phyloP scores from a whole-genome alignment of 805 yeast species.

The Tetrapisispora fleetii region DNA sequence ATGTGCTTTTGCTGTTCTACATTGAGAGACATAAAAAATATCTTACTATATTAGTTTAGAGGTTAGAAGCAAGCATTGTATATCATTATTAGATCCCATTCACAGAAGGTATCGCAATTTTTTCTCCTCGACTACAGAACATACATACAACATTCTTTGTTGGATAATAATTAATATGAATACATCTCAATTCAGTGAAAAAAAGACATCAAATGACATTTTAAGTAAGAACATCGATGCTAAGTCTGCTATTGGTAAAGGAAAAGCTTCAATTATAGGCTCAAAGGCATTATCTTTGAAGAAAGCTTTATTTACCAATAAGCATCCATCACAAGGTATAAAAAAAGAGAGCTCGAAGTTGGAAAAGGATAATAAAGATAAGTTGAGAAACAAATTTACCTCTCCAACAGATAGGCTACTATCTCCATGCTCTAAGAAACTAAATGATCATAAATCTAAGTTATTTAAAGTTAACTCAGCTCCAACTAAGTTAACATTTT shows the following conservation, averaged over 20 bases:
- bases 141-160: no score
- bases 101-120: no score
- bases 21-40: no score
- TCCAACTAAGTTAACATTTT: conserved; percentile 17
- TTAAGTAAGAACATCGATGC: not conserved
- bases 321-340: conserved; percentile 1
- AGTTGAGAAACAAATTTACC: conserved; percentile 23
- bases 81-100: no score
- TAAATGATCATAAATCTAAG: conserved; percentile 38
- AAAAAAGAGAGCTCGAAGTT: not conserved
- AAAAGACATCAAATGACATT: not conserved
- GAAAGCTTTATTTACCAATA: conserved; percentile 20
- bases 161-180: not conserved
- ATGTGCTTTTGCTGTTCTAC: no score
- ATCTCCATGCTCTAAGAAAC: conserved; percentile 50
- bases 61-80: no score
- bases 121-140: not conserved
- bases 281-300: conserved; percentile 8
- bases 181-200: not conserved
- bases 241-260: not conserved
- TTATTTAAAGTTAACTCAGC: conserved; percentile 14
- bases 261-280: not conserved
- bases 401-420: conserved; percentile 50
- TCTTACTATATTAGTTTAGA: no score
- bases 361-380: not conserved